Evolutionary conservation across 2,329 filamentous ascomycete species (phyloP), one percentile per base, ranked within the genome.

Genomic region (Ceratocystis ficicola): DNA sequence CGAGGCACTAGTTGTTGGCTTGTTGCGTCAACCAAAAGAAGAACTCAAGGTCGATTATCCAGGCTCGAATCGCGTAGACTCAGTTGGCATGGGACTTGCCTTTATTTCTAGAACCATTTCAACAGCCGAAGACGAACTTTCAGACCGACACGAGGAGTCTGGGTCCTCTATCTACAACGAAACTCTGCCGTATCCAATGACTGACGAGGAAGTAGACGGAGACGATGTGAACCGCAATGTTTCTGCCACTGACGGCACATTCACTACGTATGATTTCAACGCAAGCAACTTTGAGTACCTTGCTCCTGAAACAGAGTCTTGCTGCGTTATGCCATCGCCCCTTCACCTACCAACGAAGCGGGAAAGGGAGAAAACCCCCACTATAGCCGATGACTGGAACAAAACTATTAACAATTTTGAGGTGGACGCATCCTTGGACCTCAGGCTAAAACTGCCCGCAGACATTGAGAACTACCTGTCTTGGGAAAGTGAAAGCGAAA

Each of bases 231-330:
- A n/a, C 12, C 7, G 10, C 12, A 25, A 36, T 36, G 55, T 59
- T 59, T 59, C 55, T n/a, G 5, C 55, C 12, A 59, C 55, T 10
- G 55, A 59, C 17, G 55, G 55, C 55, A 59, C 55, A 30, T 59
- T 59, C 32, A 15, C 17, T 20, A 32, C 55, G 3, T n/a, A 59
- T 30, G 30, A 36, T 7, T 59, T 36, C 32, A 25, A 36, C n/a
- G 55, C 22, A n/a, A 17, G 8, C 12, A 15, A 36, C 15, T 59
- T n/a, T n/a, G 25, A 7, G 17, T n/a, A 17, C 6, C 10, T 25
- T 44, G n/a, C 25, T 8, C 12, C 55, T 2, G 25, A 30, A 30
- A 17, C 55, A 22, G 30, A 59, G n/a, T n/a, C 8, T 25, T 59
- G 55, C 55, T 59, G 55, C 17, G 20, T 59, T 15, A 36, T 59